A percentile compares a stretch with the other conserved stretches of the same genome.
phyloP scores from a whole-genome alignment of 306 rosid species.

The Malus asiatica region DNA sequence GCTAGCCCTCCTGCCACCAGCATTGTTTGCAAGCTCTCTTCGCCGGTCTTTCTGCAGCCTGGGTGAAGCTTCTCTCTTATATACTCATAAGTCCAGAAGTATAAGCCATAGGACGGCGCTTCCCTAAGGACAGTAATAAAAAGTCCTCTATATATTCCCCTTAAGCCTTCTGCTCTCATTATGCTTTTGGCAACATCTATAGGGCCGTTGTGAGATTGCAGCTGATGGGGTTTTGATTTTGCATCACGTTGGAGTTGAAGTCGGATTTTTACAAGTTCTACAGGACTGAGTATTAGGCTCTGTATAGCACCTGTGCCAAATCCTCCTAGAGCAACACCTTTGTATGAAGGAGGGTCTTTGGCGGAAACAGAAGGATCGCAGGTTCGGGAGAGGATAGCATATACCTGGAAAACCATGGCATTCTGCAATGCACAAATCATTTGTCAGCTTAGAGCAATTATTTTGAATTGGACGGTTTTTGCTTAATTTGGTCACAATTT shows the following conservation, averaged over 20 bases:
- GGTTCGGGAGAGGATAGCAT: conserved; percentile 59
- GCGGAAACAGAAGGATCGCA: conserved; percentile 33
- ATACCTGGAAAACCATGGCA: conserved; percentile 78
- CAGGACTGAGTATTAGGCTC: conserved; percentile 56
- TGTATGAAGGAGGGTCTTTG: conserved; percentile 61
- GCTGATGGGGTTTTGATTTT: neutral
- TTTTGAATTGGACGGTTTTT: neutral
- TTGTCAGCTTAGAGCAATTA: neutral
- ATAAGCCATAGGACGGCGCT: conserved; percentile 57
- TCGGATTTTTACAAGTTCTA: conserved; percentile 64
- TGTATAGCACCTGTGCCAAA: conserved; percentile 65
- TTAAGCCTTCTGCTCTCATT: conserved; percentile 49
- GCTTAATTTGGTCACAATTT: neutral
- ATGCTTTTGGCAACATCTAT: conserved; percentile 39
- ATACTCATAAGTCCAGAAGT: conserved; percentile 75
- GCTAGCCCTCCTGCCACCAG: conserved; percentile 71
- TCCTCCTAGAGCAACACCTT: conserved; percentile 71
- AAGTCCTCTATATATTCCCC: conserved; percentile 63
- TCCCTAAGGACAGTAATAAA: conserved; percentile 61
- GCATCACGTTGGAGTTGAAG: conserved; percentile 44
- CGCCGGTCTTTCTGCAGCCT: conserved; percentile 54
- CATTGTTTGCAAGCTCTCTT: conserved; percentile 62
- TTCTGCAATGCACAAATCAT: conserved; percentile 39
- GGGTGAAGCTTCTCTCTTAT: conserved; percentile 75
- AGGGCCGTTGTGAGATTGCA: conserved; percentile 39